Evolutionary conservation across 768 basidiomycete genomes (phyloP).

Genomic region (Paxillus involutus): DNA sequence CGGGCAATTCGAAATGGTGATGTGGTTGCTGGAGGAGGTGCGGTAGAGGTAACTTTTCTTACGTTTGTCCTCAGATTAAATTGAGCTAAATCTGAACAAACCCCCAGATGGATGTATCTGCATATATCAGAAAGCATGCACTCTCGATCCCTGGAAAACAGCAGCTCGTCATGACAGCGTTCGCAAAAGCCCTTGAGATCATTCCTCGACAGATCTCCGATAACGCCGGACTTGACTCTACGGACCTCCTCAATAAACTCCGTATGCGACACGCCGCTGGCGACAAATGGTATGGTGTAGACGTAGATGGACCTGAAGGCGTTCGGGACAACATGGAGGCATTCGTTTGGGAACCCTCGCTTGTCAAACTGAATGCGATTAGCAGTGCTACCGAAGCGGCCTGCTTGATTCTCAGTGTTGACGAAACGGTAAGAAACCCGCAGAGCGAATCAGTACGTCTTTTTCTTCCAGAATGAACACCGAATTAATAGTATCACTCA

Average conservation of each 20-base stretch:
- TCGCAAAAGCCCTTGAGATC: constrained; percentile 95
- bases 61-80: neutral
- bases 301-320: constrained; percentile 86
- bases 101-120: constrained; percentile 93
- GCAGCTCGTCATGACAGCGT: constrained; percentile 91
- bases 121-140: constrained; percentile 89
- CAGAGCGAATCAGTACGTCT: constrained; percentile 84
- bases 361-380: constrained; percentile 95
- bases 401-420: constrained; percentile 91
- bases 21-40: constrained; percentile 96
- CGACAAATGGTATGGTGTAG: constrained; percentile 90
- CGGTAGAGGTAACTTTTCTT: constrained; percentile 72
- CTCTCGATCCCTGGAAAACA: constrained; percentile 93
- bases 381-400: constrained; percentile 96
- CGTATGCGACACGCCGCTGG: constrained; percentile 94
- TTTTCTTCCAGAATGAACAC: neutral
- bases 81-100: neutral
- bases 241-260: constrained; percentile 95
- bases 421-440: constrained; percentile 96
- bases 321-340: constrained; percentile 96
- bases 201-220: constrained; percentile 99
- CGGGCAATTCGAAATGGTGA: constrained; percentile 94
- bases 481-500: constrained; percentile 17
- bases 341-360: constrained; percentile 97
- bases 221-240: constrained; percentile 97